Evolutionary conservation across 331 rosid genomes (phyloP).

Genomic region (Malus hybrid): DNA sequence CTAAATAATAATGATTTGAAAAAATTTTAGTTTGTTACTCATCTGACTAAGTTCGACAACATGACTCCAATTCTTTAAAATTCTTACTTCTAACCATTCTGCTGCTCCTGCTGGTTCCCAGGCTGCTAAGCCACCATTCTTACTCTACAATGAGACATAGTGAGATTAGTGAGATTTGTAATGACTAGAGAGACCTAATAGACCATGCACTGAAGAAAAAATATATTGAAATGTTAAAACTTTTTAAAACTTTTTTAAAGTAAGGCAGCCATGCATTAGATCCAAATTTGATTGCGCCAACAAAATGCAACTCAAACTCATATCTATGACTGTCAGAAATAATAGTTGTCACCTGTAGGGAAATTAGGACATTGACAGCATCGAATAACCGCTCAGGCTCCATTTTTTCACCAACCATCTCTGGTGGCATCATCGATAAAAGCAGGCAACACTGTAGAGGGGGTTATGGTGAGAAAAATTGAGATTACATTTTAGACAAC

Average conservation of each 20-base stretch:
- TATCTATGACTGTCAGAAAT: not conserved
- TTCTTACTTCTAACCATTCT: slow-evolving; percentile 73
- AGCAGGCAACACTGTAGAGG: slow-evolving; percentile 16
- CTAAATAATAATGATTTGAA: not conserved
- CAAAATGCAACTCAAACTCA: not conserved
- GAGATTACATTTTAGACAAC: no score
- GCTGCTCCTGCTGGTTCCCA: slow-evolving; percentile 77
- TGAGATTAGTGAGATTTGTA: not conserved
- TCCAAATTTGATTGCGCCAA: not conserved
- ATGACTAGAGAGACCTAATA: not conserved
- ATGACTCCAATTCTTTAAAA: not conserved
- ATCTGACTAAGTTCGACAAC: not conserved
- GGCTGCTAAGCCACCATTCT: slow-evolving; percentile 65
- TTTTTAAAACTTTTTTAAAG: not conserved
- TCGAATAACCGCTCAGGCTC: slow-evolving; percentile 33
- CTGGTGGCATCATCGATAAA: slow-evolving; percentile 31
- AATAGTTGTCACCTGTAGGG: slow-evolving; percentile 14
- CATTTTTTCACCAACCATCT: slow-evolving; percentile 27
- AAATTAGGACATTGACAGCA: slow-evolving; percentile 54
- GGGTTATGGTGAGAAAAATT: no score
- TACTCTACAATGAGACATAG: slow-evolving; percentile 29
- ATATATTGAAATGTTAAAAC: not conserved
- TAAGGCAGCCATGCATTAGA: not conserved
- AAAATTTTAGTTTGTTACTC: not conserved
- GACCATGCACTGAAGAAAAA: not conserved